These are phyloP conservation scores for Hansenula sp. DNA, from an alignment of 1,139 yeast species.

Conservation along the genomic window DNA sequence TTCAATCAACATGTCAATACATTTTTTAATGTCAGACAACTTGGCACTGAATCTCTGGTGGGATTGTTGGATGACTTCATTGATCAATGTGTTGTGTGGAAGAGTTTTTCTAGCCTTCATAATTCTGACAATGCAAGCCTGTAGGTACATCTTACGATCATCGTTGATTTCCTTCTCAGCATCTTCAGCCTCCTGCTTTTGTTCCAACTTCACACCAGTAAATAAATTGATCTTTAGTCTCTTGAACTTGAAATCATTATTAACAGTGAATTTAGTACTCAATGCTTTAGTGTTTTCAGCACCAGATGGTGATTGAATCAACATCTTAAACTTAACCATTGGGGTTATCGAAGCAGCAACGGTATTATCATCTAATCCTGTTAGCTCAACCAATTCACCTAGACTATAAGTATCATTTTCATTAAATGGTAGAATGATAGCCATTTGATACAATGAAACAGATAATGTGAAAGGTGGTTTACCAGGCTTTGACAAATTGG, in stretches of 20 bases:
- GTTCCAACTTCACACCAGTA: constrained; percentile 75
- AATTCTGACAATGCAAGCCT: constrained; percentile 92
- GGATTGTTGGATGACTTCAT: constrained; percentile 87
- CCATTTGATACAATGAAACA: constrained; percentile 82
- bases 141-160: constrained; percentile 79
- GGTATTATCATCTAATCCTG: constrained; percentile 62
- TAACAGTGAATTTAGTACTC: constrained; percentile 66
- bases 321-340: constrained; percentile 71
- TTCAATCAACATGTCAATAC: constrained; percentile 82
- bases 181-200: constrained; percentile 70
- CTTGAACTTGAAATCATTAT: constrained; percentile 80
- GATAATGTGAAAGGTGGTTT: constrained; percentile 81
- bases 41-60: constrained; percentile 82
- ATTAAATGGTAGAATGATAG: constrained; percentile 79
- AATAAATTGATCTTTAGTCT: constrained; percentile 84
- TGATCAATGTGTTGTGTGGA: constrained; percentile 76
- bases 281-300: constrained; percentile 42
- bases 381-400: constrained; percentile 58
- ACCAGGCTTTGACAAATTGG: constrained; percentile 79
- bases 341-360: constrained; percentile 77
- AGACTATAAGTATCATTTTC: constrained; percentile 55
- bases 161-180: constrained; percentile 83
- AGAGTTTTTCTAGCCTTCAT: constrained; percentile 90
- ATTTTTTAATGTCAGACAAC: constrained; percentile 80
- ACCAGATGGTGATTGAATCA: constrained; percentile 62